Evolutionary conservation across 768 basidiomycete genomes (phyloP).

Genomic region (Agaricus sinodeliciosus): DNA sequence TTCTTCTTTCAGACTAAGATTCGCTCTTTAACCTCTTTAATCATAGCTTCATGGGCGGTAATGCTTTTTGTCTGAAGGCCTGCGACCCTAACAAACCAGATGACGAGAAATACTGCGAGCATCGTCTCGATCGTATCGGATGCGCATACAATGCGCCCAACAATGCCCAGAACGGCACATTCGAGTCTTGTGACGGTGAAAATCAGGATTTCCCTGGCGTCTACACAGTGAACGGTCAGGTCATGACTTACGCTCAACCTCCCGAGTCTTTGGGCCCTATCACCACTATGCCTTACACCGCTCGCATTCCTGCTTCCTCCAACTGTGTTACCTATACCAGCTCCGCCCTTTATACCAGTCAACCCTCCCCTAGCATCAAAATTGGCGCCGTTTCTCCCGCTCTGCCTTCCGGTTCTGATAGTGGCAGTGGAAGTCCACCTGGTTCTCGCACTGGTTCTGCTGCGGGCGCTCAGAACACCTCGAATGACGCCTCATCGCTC

Average conservation of each 20-base stretch:
- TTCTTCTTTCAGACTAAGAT: constrained; percentile 5
- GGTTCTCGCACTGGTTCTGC: constrained; percentile 11
- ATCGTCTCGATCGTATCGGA: constrained; percentile 71
- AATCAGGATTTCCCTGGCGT: constrained; percentile 54
- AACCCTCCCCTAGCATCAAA: constrained; percentile 13
- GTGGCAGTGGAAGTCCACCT: constrained; percentile 8
- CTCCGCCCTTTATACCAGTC: constrained; percentile 20
- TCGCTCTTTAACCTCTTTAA: background rate
- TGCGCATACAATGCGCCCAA: constrained; percentile 67
- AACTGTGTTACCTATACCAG: constrained; percentile 26
- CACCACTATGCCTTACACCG: constrained; percentile 33
- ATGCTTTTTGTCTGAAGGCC: constrained; percentile 13
- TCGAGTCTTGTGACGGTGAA: constrained; percentile 58
- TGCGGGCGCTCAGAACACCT: constrained; percentile 8
- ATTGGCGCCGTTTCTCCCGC: background rate
- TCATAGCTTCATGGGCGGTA: constrained; percentile 3
- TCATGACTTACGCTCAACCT: constrained; percentile 38
- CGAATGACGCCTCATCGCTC: constrained; percentile 10
- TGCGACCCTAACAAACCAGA: constrained; percentile 27
- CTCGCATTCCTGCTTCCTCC: constrained; percentile 32
- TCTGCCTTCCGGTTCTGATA: background rate
- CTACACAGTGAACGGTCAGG: constrained; percentile 31
- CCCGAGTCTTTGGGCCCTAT: constrained; percentile 36
- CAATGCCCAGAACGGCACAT: constrained; percentile 47
- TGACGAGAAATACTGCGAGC: constrained; percentile 52